Evolutionary conservation across 2,329 filamentous ascomycete genomes (phyloP).

Genomic region (Fusarium penzigii): DNA sequence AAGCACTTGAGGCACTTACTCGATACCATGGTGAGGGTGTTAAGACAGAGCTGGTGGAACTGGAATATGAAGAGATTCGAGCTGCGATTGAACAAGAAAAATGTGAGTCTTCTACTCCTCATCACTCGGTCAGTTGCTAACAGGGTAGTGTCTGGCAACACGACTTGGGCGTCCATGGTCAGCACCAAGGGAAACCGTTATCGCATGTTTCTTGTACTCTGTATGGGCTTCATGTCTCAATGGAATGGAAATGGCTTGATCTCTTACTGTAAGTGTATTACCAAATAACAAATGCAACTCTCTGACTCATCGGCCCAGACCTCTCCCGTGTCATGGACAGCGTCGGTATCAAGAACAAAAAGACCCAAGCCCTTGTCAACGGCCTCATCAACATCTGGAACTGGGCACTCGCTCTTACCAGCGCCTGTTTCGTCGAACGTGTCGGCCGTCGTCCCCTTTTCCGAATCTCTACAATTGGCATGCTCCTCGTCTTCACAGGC

Average conservation of each 20-base stretch:
- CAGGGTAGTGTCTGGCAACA: conserved; percentile 17
- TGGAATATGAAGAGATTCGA: conserved; percentile 52
- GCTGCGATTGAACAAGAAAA: conserved; percentile 40
- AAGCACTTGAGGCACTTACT: conserved; percentile 53
- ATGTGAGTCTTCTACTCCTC: conserved; percentile 20
- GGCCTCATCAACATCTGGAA: conserved; percentile 33
- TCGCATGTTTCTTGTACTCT: conserved; percentile 40
- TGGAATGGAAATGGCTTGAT: conserved; percentile 38
- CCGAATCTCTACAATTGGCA: conserved; percentile 29
- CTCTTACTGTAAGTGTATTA: conserved; percentile 28
- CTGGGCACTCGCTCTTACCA: conserved; percentile 27
- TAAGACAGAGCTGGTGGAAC: conserved; percentile 49
- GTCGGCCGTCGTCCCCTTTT: conserved; percentile 36
- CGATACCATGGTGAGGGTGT: conserved; percentile 60
- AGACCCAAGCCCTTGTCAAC: conserved; percentile 30
- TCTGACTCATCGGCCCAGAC: neutral
- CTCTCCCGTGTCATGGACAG: conserved; percentile 18
- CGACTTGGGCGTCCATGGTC: conserved; percentile 33
- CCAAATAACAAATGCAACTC: neutral
- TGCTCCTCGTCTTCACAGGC: conserved; percentile 35
- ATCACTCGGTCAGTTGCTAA: neutral
- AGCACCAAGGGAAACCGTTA: conserved; percentile 34
- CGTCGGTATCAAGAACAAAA: conserved; percentile 24
- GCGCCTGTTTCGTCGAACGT: conserved; percentile 29
- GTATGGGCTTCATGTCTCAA: conserved; percentile 46